Base-by-base conservation (phyloP, 1,284 basidiomycete genomes). In the Ustilago esculenta region DNA sequence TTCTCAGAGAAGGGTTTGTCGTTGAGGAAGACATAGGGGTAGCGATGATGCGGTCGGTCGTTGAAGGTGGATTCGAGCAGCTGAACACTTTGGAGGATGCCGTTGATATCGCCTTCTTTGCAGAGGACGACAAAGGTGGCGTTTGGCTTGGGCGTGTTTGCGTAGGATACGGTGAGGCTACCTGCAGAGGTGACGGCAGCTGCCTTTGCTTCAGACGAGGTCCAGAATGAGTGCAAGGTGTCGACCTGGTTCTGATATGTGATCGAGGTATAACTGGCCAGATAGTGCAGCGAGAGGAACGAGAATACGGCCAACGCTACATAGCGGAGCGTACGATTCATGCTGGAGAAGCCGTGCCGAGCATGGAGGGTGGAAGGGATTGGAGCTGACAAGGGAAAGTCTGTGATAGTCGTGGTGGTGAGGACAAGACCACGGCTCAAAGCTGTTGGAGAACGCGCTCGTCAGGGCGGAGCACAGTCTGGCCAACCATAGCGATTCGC, bases 21-120 rank as follows among this genome's bases (percentile, higher is more conserved):
- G 67, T 83, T 84, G 24, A 84, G 63, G 58, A 84, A 83, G 57
- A 83, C 73, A 71, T 81, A 84, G 8, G 82, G 81, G 42, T 84
- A 84, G 21, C 67, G 58, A 18, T 68, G 57, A 30, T 57, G 53
- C 12, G 65, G 58, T 18, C 58, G 52, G 32, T 61, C 58, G 57
- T 82, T 82, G 69, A 82, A 83, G 11, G 79, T 73, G 41, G 67
- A 58, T 63, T 74, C 63, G 35, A 72, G 60, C 10, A 68, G 56
- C 4, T 65, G 48, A 43, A 83, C 76, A 10, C 67, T 72, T 3
- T 55, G 40, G 37, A 75, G 53, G 43, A 82, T 76, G 11, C 50
- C 72, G 23, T 72, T 71, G 33, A 83, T 57, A 42, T 83, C 82
- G 7, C 36, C 33, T 47, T 83, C 81, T 24, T 82, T 61, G 12